Conservation (phyloP, 768 basidiomycete species). For the Tylopilus cervinicoccineus region DNA sequence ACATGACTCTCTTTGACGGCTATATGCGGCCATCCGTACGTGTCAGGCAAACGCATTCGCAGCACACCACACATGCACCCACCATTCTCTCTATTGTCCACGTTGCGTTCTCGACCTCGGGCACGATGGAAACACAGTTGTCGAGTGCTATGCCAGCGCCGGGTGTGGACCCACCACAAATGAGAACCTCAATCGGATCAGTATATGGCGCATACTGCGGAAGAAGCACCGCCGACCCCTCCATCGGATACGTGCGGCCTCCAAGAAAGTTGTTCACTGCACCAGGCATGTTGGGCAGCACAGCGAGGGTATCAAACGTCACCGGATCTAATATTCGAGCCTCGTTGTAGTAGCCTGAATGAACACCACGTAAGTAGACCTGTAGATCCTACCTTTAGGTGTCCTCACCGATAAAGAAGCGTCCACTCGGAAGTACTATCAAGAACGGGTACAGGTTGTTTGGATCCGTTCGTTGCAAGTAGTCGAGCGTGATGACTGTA, state of each 20-base stretch:
- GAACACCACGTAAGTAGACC: not conserved
- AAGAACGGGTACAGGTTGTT: conserved; percentile 81
- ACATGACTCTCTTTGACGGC: conserved; percentile 74
- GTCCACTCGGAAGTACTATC: conserved; percentile 64
- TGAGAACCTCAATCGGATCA: conserved; percentile 57
- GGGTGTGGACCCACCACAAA: conserved; percentile 73
- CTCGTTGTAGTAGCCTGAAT: conserved; percentile 72
- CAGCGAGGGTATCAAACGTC: conserved; percentile 56
- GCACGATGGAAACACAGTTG: conserved; percentile 67
- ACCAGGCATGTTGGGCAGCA: conserved; percentile 71
- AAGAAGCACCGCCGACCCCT: conserved; percentile 65
- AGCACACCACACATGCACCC: conserved; percentile 16
- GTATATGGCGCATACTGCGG: conserved; percentile 74
- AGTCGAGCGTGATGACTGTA: conserved; percentile 59
- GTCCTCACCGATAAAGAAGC: conserved; percentile 64
- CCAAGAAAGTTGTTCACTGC: conserved; percentile 67
- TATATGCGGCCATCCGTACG: conserved; percentile 23
- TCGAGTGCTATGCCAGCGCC: conserved; percentile 52
- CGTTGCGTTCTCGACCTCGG: conserved; percentile 55
- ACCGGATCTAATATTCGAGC: conserved; percentile 68
- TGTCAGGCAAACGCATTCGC: not conserved
- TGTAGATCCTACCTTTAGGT: not conserved
- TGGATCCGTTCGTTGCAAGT: conserved; percentile 67
- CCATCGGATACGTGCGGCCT: conserved; percentile 75
- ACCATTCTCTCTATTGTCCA: conserved; percentile 84